Evolutionary conservation across 2,329 filamentous ascomycete species (phyloP), one percentile per base, ranked within the genome.

Genomic region (Amauroascus niger): DNA sequence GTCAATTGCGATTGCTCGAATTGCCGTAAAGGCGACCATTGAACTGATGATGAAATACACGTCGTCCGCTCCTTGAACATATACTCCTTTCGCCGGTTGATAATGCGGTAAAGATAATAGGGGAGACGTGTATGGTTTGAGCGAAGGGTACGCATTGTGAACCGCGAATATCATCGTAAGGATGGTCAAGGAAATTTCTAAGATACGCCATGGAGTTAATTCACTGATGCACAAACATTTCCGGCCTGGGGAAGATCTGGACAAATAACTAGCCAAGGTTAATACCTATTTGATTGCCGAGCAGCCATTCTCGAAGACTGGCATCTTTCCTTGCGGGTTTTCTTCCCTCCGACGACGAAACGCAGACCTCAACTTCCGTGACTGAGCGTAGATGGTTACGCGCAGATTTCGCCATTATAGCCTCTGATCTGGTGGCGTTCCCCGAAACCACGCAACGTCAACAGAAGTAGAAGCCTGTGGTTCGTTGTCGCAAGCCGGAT

Each of bases 101-200:
- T 84, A 83, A 74, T 97, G 93, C 55, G 87, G 90, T 55, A 96
- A 79, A 54, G 82, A 79, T 72, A 95, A 89, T 76, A 95, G 95
- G 62, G 90, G 93, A 64, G 79, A 78, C n/a, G 89, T 95, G 64
- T 86, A 82, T 51, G 79, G 75, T 59, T 88, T 82, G 47, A 89
- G 82, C 63, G 84, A 84, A 49, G 91, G 89, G 67, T 95, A 88
- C 65, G 85, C 83, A 63, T 83, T 74, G 73, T 96, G 88, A 53
- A 87, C 82, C 59, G 95, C 81, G 67, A 86, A 82, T 59, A 96
- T 81, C 60, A 94, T 82, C 54, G 88, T 81, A 59, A 96, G 76
- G 55, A 93, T 82, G 68, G 94, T 95, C 69, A 93, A 78, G 11
- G 88, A 88, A 60, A 96, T 81, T 57, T 88, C 89, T 89, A 28